These are phyloP conservation scores for Pezicula neosporulosa DNA, from an alignment of 2,329 filamentous ascomycete species.

Conservation along the genomic window DNA sequence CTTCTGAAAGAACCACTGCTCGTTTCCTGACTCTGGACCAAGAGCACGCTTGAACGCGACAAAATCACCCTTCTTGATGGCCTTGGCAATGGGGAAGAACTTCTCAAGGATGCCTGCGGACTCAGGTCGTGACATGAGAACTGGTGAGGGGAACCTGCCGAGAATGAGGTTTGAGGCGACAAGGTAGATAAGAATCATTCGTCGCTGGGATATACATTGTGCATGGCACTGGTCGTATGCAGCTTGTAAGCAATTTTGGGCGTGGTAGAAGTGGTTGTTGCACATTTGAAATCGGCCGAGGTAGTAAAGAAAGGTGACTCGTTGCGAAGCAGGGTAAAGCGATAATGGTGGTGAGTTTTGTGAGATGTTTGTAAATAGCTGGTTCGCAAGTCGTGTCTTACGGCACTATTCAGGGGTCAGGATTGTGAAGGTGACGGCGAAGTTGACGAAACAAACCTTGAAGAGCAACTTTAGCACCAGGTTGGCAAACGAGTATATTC, in stretches of 20 bases:
- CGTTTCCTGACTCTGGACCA: constrained; percentile 46
- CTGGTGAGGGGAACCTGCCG: constrained; percentile 72
- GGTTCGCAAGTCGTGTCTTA: constrained; percentile 78
- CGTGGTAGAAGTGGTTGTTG: constrained; percentile 77
- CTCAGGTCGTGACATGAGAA: constrained; percentile 68
- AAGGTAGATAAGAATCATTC: constrained; percentile 78
- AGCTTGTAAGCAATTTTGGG: constrained; percentile 69
- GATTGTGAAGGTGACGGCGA: background rate
- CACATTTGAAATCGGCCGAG: constrained; percentile 87
- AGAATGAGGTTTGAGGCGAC: constrained; percentile 80
- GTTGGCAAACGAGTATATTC: constrained; percentile 90
- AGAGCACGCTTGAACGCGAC: constrained; percentile 69
- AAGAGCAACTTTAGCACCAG: constrained; percentile 86
- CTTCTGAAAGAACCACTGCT: constrained; percentile 72
- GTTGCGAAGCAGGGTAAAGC: constrained; percentile 79
- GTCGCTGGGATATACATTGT: constrained; percentile 72
- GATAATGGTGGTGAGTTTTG: constrained; percentile 77
- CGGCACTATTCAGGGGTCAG: constrained; percentile 51
- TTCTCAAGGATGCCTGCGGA: constrained; percentile 59
- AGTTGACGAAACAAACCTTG: constrained; percentile 49
- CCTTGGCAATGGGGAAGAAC: constrained; percentile 70
- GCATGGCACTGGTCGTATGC: constrained; percentile 77
- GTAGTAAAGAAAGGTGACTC: constrained; percentile 92
- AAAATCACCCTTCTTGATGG: constrained; percentile 73
- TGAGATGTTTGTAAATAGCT: constrained; percentile 86